Percentiles rank a stretch among this genome's conserved stretches.
Conservation (phyloP, 2,329 filamentous ascomycete species). For the Blumeria graminis region DNA sequence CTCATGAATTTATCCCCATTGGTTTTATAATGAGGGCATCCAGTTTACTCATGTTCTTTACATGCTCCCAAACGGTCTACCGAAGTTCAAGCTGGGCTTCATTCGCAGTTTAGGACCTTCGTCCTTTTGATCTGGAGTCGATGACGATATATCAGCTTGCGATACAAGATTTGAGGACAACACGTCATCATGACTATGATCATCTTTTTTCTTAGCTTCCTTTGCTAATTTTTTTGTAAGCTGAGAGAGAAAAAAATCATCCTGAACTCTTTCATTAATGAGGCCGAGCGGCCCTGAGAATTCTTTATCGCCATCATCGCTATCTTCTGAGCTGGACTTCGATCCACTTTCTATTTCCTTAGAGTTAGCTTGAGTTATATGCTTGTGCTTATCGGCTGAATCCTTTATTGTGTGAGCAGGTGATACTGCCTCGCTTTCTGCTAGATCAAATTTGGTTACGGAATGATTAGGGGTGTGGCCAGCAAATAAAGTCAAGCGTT, state of each 20-base stretch:
- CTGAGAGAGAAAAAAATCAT: conserved; percentile 10
- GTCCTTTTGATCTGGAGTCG: conserved; percentile 2
- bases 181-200: conserved; percentile 4
- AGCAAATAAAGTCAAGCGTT: conserved; percentile 33
- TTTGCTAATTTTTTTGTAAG: conserved; percentile 10
- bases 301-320: conserved; percentile 8
- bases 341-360: not conserved
- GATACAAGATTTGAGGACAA: conserved; percentile 4
- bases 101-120: conserved; percentile 10
- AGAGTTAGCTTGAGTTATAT: not conserved
- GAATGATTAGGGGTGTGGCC: conserved; percentile 37
- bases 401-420: conserved; percentile 9
- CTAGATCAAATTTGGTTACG: conserved; percentile 25
- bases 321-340: conserved; percentile 1
- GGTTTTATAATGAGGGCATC: too few relatives aligned
- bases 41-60: conserved; percentile 2
- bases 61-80: conserved; percentile 10
- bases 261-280: conserved; percentile 6
- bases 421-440: conserved; percentile 10
- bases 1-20: too few relatives aligned
- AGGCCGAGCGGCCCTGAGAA: conserved; percentile 11
- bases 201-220: conserved; percentile 7
- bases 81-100: conserved; percentile 13
- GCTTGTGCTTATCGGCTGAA: not conserved
- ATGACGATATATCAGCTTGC: not conserved